A percentile compares a stretch with the other conserved stretches of the same genome.
phyloP scores from a whole-genome alignment of 495 filamentous ascomycete species.

The Corynascus novoguineensis region DNA sequence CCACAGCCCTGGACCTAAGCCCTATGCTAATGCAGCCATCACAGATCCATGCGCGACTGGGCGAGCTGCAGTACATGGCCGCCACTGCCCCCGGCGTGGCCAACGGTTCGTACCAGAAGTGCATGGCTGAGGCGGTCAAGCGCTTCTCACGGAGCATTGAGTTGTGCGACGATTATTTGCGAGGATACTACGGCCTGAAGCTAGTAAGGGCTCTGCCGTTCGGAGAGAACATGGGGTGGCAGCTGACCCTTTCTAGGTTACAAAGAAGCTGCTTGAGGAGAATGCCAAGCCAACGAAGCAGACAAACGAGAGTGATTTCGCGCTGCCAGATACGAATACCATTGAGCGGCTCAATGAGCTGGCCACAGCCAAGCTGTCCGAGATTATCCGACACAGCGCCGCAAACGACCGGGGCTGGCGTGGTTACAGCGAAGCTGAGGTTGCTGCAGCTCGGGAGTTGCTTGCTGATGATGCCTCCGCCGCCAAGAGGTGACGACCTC shows the following conservation, averaged over 20 bases:
- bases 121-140: conserved; percentile 65
- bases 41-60: conserved; percentile 81
- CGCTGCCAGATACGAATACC: conserved; percentile 45
- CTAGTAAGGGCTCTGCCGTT: conserved; percentile 51
- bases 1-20: conserved; percentile 13
- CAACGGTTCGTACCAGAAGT: conserved; percentile 40
- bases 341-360: conserved; percentile 64
- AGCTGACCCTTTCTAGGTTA: conserved; percentile 34
- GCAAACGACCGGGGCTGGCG: conserved; percentile 60
- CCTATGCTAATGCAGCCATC: conserved; percentile 23
- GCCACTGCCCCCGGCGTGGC: conserved; percentile 45
- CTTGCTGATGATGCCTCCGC: conserved; percentile 44
- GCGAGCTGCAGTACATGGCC: conserved; percentile 72
- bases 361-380: conserved; percentile 66
- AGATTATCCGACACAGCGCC: conserved; percentile 62
- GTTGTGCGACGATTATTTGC: conserved; percentile 85
- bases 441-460: conserved; percentile 71
- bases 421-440: conserved; percentile 67
- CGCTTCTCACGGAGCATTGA: conserved; percentile 87
- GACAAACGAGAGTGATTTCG: conserved; percentile 37
- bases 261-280: conserved; percentile 34
- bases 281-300: conserved; percentile 30
- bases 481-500: conserved; percentile 31
- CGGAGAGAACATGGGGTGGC: background rate
- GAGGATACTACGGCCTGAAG: conserved; percentile 87